Base-by-base conservation (phyloP, 306 rosid genomes). In the Acacia confusa region DNA sequence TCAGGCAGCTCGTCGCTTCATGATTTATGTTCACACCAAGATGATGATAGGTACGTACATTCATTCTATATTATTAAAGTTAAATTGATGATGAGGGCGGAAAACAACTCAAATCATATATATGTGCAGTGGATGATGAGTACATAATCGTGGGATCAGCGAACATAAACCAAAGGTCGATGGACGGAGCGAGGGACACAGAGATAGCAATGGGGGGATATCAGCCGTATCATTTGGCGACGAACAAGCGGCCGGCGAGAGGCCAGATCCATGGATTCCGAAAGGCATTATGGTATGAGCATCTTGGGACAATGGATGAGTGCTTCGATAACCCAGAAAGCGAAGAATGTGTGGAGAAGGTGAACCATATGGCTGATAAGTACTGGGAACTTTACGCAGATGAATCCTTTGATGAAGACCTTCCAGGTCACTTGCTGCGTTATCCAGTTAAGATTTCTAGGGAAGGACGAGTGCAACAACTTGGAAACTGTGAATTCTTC, bases 21-120 rank as follows among this genome's bases (percentile, higher is more conserved):
- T 91, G 94, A 91, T 91, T 44, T 91, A 91, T 74, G 94, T 91
- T 19, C 92, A 88, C 82, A 84, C 94, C 85, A 88, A 88, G 86
- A 88, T 91, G 94, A 85, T 91, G 91, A 91, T 91, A 8, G 94
- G 94, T 91, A 82, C 64, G 30, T 57, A 20, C 20, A 12, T 63
- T 63, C 40, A 63, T 28, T 27, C 67, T 48, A 27, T 11, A 27
- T 11, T 27, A 16, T 48, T 48, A 16, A 0, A 48, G 16, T 14
- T 47, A 47, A 50, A 22, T 48, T 48, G 55, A 16, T 48, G 6
- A 48, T 15, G 55, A 44, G 13, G 0, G 15, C 3, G 14, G 0
- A 12, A 44, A 10, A 44, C 13, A 44, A 44, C 3, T 44, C 15
- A 44, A 44, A 11, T 11, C 50, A 45, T 30, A 30, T 30, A 30